Base-by-base conservation (phyloP, 768 basidiomycete species). In the Lepiota brunneoincarnata region DNA sequence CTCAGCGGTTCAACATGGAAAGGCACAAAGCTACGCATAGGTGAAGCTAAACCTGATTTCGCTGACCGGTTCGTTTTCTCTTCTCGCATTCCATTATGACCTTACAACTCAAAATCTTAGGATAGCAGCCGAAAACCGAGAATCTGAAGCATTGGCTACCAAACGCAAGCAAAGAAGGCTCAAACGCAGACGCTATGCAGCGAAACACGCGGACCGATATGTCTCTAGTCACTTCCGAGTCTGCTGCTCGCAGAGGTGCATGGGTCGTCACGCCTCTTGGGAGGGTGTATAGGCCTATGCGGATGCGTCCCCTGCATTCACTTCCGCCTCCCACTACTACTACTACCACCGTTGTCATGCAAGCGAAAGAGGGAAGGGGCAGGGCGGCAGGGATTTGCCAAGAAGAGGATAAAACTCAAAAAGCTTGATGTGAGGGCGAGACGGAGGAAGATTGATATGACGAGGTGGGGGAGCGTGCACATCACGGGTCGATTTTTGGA, bases 1-100 rank as follows among this genome's bases (percentile, higher is more conserved):
- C 76, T 93, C 23, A 91, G 86, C 56, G 91, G 92, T 31, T 82
- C 87, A 5, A 89, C 82, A 0, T 94, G 90, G 89, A 93, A 91
- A 70, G 92, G 92, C n/a, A 72, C 90, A 18, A 92, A 88, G 59
- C 70, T 93, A 28, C 80, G 90, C 15, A 80, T 93, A 34, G 89
- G 89, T 7, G 89, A 92, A 59, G 91, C 91, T n/a, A 87, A 83
- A 57, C 86, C 85, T 1, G 84, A 91, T 64, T 92, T 76, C 61
- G 67, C 67, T 2, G 82, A 86, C 63, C 76, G 82, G 91, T 87
- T 46, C 35, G 74, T 59, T 2, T 4, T 49, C 15, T 9, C n/a
- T 49, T 36, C 18, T 34, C 38, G 24, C n/a, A 17, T 34, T 34
- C 54, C 37, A 39, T 17, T 24, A 26, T 51, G 12, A 37, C 10